Conservation (phyloP, 1,284 basidiomycete species). For the Tilletiaria anomala region DNA sequence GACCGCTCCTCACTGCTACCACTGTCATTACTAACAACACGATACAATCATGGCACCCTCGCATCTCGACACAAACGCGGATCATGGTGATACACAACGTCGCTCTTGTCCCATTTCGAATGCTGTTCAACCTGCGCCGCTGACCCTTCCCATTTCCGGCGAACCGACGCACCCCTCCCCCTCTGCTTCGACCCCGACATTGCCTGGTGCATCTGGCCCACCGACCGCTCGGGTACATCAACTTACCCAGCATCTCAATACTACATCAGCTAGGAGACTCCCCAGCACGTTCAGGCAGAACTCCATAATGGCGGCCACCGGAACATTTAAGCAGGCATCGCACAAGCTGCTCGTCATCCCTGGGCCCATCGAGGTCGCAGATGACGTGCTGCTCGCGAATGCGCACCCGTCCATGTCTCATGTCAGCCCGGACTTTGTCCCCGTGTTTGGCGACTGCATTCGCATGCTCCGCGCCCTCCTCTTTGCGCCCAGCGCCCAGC, state of each 20-base stretch:
- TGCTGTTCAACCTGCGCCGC: too few relatives aligned
- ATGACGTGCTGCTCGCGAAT: conserved; percentile 49
- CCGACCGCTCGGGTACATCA: conserved; percentile 1
- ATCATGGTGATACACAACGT: too few relatives aligned
- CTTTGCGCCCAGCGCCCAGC: conserved; percentile 47
- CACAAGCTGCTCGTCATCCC: conserved; percentile 48
- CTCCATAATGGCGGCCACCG: conserved; percentile 10
- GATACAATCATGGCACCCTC: too few relatives aligned
- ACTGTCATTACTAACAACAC: too few relatives aligned
- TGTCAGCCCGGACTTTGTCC: conserved; percentile 76
- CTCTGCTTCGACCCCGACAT: too few relatives aligned
- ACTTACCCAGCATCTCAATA: not conserved
- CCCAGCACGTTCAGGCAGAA: not conserved
- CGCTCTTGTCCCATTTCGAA: too few relatives aligned
- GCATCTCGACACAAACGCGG: too few relatives aligned
- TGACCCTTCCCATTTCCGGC: too few relatives aligned
- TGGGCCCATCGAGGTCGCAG: conserved; percentile 64
- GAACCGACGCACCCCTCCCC: too few relatives aligned
- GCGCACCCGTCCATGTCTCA: conserved; percentile 47
- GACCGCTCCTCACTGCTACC: too few relatives aligned
- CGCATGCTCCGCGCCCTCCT: conserved; percentile 58
- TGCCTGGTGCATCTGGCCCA: too few relatives aligned
- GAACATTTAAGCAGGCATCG: conserved; percentile 27
- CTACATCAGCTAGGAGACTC: not conserved
- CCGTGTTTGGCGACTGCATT: conserved; percentile 77